Base-by-base conservation (phyloP, 2,329 filamentous ascomycete genomes). In the Colletotrichum navitas region DNA sequence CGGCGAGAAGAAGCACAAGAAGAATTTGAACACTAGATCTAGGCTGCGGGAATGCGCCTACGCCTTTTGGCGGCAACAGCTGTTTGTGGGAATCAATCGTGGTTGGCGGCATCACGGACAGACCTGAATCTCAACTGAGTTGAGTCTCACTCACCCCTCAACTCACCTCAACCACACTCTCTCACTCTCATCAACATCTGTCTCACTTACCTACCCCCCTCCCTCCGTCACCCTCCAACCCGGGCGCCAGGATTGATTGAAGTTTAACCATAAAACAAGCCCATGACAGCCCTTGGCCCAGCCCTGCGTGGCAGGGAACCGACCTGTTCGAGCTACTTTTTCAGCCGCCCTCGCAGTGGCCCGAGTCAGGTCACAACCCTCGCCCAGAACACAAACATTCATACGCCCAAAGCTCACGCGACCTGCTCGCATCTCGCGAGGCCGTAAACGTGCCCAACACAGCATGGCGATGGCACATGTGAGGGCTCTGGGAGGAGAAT, bases 381-480 rank as follows among this genome's bases (percentile, higher is more conserved):
- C 49, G 0, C 14, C 11, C 11, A 26, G 12, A 16, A 8, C 26
- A 18, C 26, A 52, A 7, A 51, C 24, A 26, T 5, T 11, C 43
- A 26, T 2, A 26, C 49, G 14, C 49, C 49, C 49, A 14, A 16
- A 18, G 49, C 34, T n/a, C 14, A 34, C 16, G 6, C 8, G 60
- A 43, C 54, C 52, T 18, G 16, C 39, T 36, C 68, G 68, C 63
- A 39, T 12, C 11, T 39, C 4, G 36, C 14, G 5, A 60, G 54
- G 52, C n/a, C 66, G 62, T 69, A 60, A 55, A 66, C 45, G 21
- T 14, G 21, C 49, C 63, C 54, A 66, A 66, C 62, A 51, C 63
- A 55, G 63, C 41, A 70, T 51, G 49, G 63, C 32, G 14, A n/a
- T 41, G 36, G 16, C 18, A 36, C 39, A 26, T 29, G 6, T 6